Conservation (phyloP, 208 protist genomes). For the Histomonas meleagridis region DNA sequence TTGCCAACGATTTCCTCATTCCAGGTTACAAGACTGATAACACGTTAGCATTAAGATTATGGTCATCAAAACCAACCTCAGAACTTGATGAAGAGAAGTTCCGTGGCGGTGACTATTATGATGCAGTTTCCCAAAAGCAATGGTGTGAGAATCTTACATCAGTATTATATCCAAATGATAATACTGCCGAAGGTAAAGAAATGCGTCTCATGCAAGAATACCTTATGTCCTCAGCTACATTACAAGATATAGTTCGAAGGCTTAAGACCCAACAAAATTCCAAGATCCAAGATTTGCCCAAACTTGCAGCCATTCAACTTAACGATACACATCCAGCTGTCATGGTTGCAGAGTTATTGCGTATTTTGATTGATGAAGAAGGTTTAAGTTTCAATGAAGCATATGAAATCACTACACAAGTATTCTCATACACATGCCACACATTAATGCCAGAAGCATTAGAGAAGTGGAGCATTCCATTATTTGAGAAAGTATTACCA, state of each 20-base stretch:
- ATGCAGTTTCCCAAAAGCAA: neutral
- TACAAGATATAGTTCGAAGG: constrained; percentile 44
- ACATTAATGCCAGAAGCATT: constrained; percentile 69
- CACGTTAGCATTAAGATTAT: neutral
- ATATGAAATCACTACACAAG: constrained; percentile 53
- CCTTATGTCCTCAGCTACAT: constrained; percentile 46
- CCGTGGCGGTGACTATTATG: constrained; percentile 4
- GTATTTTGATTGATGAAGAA: constrained; percentile 60
- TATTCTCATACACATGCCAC: constrained; percentile 71
- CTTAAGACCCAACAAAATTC: neutral
- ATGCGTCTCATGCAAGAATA: constrained; percentile 64
- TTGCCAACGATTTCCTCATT: constrained; percentile 4
- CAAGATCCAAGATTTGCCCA: neutral
- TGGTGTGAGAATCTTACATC: constrained; percentile 12
- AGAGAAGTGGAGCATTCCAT: constrained; percentile 63
- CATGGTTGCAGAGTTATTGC: constrained; percentile 63
- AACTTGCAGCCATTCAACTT: constrained; percentile 59
- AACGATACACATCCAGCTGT: constrained; percentile 74
- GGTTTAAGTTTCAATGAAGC: constrained; percentile 57
- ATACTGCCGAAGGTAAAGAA: constrained; percentile 58
- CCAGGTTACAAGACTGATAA: constrained; percentile 16
- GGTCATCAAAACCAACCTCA: neutral
- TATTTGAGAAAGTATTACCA: constrained; percentile 61
- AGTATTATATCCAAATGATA: constrained; percentile 72
- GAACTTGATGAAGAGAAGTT: constrained; percentile 33